phyloP scores from a whole-genome alignment of 2,329 filamentous ascomycete genomes.

The Nigrospora osmanthi region DNA sequence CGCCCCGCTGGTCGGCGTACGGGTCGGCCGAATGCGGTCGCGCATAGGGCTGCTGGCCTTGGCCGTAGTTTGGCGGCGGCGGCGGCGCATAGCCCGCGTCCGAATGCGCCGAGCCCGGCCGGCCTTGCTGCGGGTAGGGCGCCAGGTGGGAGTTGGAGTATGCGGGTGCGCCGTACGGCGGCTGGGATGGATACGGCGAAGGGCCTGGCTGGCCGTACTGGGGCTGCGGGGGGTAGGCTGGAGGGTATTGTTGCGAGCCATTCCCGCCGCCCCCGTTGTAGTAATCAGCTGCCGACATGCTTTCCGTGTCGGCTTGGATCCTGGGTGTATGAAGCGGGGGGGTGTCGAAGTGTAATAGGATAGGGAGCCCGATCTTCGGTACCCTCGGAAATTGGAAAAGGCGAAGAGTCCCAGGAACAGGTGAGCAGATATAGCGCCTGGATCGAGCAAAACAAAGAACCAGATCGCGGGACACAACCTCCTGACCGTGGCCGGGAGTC shows the following conservation, averaged over 20 bases:
- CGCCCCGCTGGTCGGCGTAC: constrained; percentile 7
- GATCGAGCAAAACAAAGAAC: too few species aligned
- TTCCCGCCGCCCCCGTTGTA: constrained; percentile 13
- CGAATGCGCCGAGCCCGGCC: constrained; percentile 19
- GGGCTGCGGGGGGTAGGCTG: constrained; percentile 7
- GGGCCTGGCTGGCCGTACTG: constrained; percentile 11
- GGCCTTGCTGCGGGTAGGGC: constrained; percentile 16
- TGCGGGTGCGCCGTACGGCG: constrained; percentile 10
- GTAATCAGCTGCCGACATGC: constrained; percentile 22
- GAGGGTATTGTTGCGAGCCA: constrained; percentile 5
- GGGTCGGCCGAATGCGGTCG: constrained; percentile 20
- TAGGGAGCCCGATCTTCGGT: too few species aligned
- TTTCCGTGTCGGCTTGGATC: background rate
- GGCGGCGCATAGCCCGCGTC: constrained; percentile 10
- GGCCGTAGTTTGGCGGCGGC: constrained; percentile 6
- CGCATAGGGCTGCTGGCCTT: constrained; percentile 4
- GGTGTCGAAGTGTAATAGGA: too few species aligned
- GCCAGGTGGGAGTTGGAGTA: constrained; percentile 12
- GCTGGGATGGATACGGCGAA: constrained; percentile 13
- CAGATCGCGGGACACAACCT: too few species aligned
- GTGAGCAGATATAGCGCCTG: too few species aligned
- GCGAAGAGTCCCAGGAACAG: too few species aligned
- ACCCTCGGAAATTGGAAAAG: too few species aligned
- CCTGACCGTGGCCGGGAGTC: too few species aligned
- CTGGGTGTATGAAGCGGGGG: too few species aligned